Evolutionary conservation across 2,329 filamentous ascomycete species (phyloP), one percentile per base, ranked within the genome.

Genomic region (Scortechinia acanthostroma): DNA sequence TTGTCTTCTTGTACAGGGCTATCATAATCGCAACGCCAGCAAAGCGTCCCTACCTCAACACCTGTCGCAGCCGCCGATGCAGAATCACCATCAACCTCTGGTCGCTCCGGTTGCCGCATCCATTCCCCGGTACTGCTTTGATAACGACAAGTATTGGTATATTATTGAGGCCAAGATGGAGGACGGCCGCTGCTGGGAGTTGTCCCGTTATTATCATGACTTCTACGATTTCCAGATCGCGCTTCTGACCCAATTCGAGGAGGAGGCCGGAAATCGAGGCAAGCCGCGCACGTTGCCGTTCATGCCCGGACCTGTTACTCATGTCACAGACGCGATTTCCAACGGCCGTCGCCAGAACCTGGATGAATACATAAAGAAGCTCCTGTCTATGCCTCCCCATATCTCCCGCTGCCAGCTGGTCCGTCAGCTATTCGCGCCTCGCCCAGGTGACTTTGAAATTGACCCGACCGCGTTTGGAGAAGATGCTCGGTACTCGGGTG

Each of bases 151-250:
- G 62, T 97, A 97, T 65, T 97, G 93, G 89, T 98, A 97, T 58
- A 88, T 96, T 45, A 91, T 98, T 48, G 91, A 96, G 62, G 89
- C 88, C 20, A 77, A 84, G 55, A 79, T 97, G 63, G 89, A 95
- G 58, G 91, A 97, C 59, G 91, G 90, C 42, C 78, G 88, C 42
- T 84, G 88, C 58, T 97, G 91, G 90, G 91, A 96, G 60, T 70
- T 98, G 43, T 91, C 89, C 30, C 82, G 93, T 50, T 93, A 95
- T 58, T 98, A 98, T 58, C 90, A 97, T 62, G 93, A 97, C 67
- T 98, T 98, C 60, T 98, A 97, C 66, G 93, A 97, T 63, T 91
- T 97, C 62, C 93, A 98, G 62, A 97, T 97, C 58, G 88, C 90
- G 22, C 80, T 98, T 5, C 78, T 98, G 43, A 91, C 90, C 40